A percentile compares a stretch with the other conserved stretches of the same genome.
These are phyloP conservation scores for Fomes fomentarius DNA, from an alignment of 1,284 basidiomycete genomes.

Conservation along the genomic window DNA sequence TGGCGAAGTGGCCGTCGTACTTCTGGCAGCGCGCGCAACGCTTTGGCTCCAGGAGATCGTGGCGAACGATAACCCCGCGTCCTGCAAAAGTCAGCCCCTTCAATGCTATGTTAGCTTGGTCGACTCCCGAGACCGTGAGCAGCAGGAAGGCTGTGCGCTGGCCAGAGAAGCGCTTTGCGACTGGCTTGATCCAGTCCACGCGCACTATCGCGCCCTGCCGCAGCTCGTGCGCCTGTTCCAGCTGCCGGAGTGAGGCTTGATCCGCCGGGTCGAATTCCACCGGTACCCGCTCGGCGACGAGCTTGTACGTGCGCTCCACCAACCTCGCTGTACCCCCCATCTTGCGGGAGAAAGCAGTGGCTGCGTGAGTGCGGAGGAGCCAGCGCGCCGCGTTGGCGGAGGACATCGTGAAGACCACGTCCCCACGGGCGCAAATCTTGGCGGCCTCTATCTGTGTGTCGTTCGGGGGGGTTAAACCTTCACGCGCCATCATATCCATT, in stretches of 20 bases:
- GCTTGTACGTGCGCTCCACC: slow-evolving; percentile 1
- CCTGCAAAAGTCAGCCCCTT: slow-evolving; percentile 11
- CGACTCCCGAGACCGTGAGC: neutral
- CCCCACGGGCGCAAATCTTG: neutral
- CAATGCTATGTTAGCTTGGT: slow-evolving; percentile 14
- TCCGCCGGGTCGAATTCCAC: slow-evolving; percentile 6
- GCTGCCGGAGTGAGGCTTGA: neutral
- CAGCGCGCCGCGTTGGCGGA: neutral
- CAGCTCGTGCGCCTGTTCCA: slow-evolving; percentile 9
- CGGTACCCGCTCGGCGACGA: slow-evolving; percentile 2
- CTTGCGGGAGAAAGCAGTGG: slow-evolving; percentile 2
- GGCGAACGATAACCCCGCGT: neutral
- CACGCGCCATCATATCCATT: neutral
- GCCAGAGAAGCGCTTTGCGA: neutral
- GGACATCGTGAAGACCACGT: neutral
- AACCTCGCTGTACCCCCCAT: slow-evolving; percentile 1
- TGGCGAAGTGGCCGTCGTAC: slow-evolving; percentile 29
- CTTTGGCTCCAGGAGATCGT: no score
- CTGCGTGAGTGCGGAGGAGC: neutral
- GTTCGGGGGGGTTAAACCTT: neutral
- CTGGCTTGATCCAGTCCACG: slow-evolving; percentile 25
- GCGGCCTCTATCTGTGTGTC: neutral
- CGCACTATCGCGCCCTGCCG: neutral
- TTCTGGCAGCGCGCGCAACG: slow-evolving; percentile 35
- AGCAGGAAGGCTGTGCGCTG: slow-evolving; percentile 4